Base-by-base conservation (phyloP, 441 rosid species). In the Metrosideros polymorpha region DNA sequence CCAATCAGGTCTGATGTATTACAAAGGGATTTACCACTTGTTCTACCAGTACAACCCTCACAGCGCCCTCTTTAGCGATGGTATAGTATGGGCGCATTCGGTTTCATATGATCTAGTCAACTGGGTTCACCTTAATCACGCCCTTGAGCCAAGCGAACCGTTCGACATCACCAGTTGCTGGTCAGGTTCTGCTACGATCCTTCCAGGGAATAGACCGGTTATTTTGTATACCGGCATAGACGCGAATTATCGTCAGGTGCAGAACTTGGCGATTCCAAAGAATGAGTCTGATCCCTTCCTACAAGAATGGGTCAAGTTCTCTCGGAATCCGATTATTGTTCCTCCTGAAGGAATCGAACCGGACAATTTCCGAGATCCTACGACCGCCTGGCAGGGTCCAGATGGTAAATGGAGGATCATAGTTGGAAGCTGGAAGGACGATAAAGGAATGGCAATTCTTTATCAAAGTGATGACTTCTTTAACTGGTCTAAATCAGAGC, bases 1-100 rank as follows among this genome's bases (percentile, higher is more conserved):
- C 39, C 42, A 24, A 24, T 84, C 87, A 91, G 94, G 92, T 61
- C 93, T 92, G 30, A 90, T 92, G 94, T 86, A 91, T 61, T 90
- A 91, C 88, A 91, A 90, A 79, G 95, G 95, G 84, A 51, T 92
- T 43, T 93, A 94, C 87, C 95, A 94, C 85, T 75, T 94, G 51
- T 94, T 94, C 87, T 93, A 93, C 87, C 95, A 94, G 42, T 93
- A 93, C 91, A 91, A 90, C 87, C 94, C 95, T 13, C 32, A 89
- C 57, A 93, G 91, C 30, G 90, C 94, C 85, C 57, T 91, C 63
- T 91, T 90, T 71, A 93, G 92, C 52, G 88, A 90, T 30, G 89
- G 84, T n/a, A 92, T 93, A 86, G 56, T 89, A 18, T 94, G 93
- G 95, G 96, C 91, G 17, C 96, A 93, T 87, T 91, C 95, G 9